Evolutionary conservation across 352 stramenopile species (phyloP).

Genomic region (Globisporangium rhizosaccharum): DNA sequence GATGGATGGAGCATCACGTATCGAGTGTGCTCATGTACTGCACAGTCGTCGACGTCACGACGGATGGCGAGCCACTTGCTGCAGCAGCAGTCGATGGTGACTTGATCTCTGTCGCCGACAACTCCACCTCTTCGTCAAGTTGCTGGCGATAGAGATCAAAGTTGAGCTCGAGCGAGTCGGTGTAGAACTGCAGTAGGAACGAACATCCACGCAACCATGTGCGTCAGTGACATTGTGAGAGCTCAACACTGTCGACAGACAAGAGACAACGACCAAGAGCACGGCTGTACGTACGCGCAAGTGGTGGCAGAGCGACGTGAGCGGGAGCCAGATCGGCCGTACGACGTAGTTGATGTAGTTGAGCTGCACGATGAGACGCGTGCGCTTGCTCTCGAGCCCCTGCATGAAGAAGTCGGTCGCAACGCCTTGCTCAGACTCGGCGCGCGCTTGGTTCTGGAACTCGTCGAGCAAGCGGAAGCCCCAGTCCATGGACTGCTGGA

Average conservation of each 20-base stretch:
- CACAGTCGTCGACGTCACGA: conserved; percentile 4
- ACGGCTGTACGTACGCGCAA: conserved; percentile 20
- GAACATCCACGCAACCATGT: too few species aligned
- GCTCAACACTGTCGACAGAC: too few species aligned
- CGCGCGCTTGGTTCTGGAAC: conserved; percentile 65
- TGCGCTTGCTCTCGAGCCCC: conserved; percentile 34
- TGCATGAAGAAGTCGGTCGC: conserved; percentile 57
- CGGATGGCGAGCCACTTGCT: conserved; percentile 29
- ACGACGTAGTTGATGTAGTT: conserved; percentile 78
- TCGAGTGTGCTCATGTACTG: background rate
- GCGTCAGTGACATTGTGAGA: too few species aligned
- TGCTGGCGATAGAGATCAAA: conserved; percentile 57
- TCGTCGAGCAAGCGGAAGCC: conserved; percentile 56
- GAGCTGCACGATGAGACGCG: conserved; percentile 58
- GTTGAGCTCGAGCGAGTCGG: conserved; percentile 51
- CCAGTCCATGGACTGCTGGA: conserved; percentile 51
- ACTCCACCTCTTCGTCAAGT: conserved; percentile 17
- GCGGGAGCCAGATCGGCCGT: conserved; percentile 55
- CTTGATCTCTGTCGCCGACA: too few species aligned
- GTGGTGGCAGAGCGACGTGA: conserved; percentile 36
- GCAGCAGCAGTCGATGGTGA: conserved; percentile 20
- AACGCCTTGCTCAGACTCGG: conserved; percentile 50
- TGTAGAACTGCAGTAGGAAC: conserved; percentile 16
- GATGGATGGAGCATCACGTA: too few species aligned
- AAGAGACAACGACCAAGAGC: too few species aligned